Evolutionary conservation across 805 yeast species (phyloP).

Genomic region (Ogataea kodamae): DNA sequence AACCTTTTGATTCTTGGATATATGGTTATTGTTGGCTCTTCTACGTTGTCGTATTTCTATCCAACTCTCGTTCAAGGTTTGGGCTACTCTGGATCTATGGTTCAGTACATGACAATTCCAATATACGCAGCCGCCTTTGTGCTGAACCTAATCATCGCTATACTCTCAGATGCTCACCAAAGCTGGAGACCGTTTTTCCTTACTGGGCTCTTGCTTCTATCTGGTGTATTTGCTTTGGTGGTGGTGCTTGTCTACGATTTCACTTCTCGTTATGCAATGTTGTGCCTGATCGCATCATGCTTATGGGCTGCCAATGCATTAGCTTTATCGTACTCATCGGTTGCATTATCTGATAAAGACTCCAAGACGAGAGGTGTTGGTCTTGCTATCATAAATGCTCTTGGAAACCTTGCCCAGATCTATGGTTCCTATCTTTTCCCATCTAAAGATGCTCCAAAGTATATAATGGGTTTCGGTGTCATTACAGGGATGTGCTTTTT

Average conservation of each 20-base stretch:
- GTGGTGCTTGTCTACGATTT: slow-evolving; percentile 8
- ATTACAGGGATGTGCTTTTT: slow-evolving; percentile 17
- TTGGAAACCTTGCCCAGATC: slow-evolving; percentile 53
- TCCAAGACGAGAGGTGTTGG: slow-evolving; percentile 19
- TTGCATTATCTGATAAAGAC: slow-evolving; percentile 33
- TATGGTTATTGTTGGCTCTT: slow-evolving; percentile 47
- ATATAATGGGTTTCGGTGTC: slow-evolving; percentile 33
- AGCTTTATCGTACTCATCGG: slow-evolving; percentile 53
- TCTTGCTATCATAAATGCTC: slow-evolving; percentile 44
- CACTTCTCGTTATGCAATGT: slow-evolving; percentile 54
- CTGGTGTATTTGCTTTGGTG: slow-evolving; percentile 32
- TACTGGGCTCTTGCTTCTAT: slow-evolving; percentile 46
- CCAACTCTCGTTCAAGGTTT: slow-evolving; percentile 58
- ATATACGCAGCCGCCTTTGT: slow-evolving; percentile 49
- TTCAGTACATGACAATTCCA: slow-evolving; percentile 57
- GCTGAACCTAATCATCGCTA: slow-evolving; percentile 39
- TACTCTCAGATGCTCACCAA: slow-evolving; percentile 54
- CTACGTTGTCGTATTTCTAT: slow-evolving; percentile 45
- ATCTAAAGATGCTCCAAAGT: slow-evolving; percentile 41
- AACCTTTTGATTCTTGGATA: slow-evolving; percentile 39
- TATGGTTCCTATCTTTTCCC: slow-evolving; percentile 55
- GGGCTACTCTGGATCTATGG: slow-evolving; percentile 45
- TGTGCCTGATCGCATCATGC: slow-evolving; percentile 53
- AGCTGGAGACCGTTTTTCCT: slow-evolving; percentile 50
- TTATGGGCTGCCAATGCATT: slow-evolving; percentile 60